Conservation (phyloP, 148 eudicot species). For the Rhododendron kiyosumense region DNA sequence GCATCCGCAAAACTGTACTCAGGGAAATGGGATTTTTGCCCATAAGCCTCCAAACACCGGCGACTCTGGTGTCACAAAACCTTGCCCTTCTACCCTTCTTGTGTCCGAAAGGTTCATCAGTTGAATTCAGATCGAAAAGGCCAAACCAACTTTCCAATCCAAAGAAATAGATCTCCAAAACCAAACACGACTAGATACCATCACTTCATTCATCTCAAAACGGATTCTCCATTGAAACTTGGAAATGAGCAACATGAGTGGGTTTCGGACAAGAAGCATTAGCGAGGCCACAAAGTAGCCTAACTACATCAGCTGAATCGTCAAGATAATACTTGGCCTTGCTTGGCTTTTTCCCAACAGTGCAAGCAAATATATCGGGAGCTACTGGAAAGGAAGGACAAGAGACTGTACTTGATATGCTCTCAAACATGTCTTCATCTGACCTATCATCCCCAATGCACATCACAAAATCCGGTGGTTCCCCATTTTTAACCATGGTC, state of each 20-base stretch:
- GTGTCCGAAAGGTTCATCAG: background rate
- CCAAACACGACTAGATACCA: background rate
- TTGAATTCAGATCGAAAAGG: background rate
- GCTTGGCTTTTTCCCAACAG: conserved; percentile 90
- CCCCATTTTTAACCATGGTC: conserved; percentile 30
- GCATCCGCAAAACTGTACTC: conserved; percentile 10
- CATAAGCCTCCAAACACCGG: background rate
- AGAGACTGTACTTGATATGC: conserved; percentile 44
- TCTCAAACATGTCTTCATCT: conserved; percentile 88
- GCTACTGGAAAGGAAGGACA: conserved; percentile 22
- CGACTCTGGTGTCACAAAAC: background rate
- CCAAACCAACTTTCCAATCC: background rate
- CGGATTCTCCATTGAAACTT: conserved; percentile 52
- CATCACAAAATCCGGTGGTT: conserved; percentile 63
- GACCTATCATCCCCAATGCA: conserved; percentile 85
- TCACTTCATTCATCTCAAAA: conserved; percentile 1
- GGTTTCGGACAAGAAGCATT: conserved; percentile 52
- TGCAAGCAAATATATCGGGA: conserved; percentile 72
- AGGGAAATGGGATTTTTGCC: background rate
- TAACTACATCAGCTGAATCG: conserved; percentile 50
- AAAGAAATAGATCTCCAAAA: background rate
- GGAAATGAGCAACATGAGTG: conserved; percentile 31
- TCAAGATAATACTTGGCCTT: conserved; percentile 84
- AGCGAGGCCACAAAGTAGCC: conserved; percentile 49
- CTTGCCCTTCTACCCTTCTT: conserved; percentile 2